Conservation (phyloP, 495 filamentous ascomycete species). For the Aspergillus ostianus region DNA sequence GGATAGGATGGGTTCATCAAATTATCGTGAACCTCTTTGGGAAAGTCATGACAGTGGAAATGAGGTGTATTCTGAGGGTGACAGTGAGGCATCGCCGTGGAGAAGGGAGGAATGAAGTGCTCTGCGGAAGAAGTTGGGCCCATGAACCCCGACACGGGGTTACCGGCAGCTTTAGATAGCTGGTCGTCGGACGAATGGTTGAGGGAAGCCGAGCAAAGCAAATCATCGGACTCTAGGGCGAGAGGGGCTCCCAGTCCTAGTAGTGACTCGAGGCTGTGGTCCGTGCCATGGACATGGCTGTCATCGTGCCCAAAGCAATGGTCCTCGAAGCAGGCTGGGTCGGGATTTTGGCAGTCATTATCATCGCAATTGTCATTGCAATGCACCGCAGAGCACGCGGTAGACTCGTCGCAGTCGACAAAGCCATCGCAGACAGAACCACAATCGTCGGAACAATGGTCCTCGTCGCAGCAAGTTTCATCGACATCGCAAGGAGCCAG, state of each 20-base stretch:
- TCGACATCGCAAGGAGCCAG: conserved; percentile 31
- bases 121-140: conserved; percentile 24
- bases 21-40: conserved; percentile 29
- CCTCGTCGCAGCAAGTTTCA: conserved; percentile 43
- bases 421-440: conserved; percentile 45
- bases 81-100: conserved; percentile 33
- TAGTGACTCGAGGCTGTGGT: conserved; percentile 36
- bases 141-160: conserved; percentile 17
- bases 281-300: conserved; percentile 14
- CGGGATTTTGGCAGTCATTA: conserved; percentile 27
- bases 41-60: conserved; percentile 36
- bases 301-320: conserved; percentile 35
- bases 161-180: conserved; percentile 22
- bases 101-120: conserved; percentile 27
- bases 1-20: conserved; percentile 26
- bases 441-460: conserved; percentile 43
- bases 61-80: conserved; percentile 33
- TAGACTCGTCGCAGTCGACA: conserved; percentile 42
- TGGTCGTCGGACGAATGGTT: conserved; percentile 18
- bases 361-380: conserved; percentile 36
- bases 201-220: conserved; percentile 27
- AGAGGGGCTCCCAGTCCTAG: conserved; percentile 35
- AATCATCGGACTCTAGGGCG: conserved; percentile 28
- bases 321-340: conserved; percentile 41
- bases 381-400: conserved; percentile 38